phyloP scores from a whole-genome alignment of 2,329 filamentous ascomycete genomes.

The Diplodia scrobiculata region DNA sequence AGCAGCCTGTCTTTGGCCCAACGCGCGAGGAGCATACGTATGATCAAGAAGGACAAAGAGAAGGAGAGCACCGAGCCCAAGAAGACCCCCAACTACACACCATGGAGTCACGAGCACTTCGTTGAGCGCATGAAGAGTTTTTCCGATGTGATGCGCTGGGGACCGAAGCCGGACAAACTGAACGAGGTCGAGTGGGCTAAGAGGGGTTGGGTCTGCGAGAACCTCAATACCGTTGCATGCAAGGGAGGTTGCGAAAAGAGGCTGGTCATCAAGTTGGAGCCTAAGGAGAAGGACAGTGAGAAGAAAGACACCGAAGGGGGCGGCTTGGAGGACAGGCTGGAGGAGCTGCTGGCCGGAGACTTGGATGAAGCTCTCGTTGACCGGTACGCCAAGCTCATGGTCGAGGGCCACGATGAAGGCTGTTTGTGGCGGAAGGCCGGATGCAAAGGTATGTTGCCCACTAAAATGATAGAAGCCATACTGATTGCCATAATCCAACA shows the following conservation, averaged over 20 bases:
- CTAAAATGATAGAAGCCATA: background rate
- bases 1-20: constrained; percentile 27
- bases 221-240: constrained; percentile 75
- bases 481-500: constrained; percentile 35
- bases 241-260: constrained; percentile 78
- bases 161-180: constrained; percentile 82
- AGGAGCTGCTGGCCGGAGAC: constrained; percentile 65
- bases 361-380: constrained; percentile 68
- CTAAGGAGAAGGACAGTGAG: constrained; percentile 56
- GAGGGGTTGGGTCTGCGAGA: constrained; percentile 81
- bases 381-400: constrained; percentile 72
- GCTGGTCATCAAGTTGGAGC: constrained; percentile 72
- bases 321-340: constrained; percentile 45
- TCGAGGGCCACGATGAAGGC: constrained; percentile 73
- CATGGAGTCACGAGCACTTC: constrained; percentile 81
- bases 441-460: constrained; percentile 67
- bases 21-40: constrained; percentile 37
- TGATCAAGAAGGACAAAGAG: constrained; percentile 32
- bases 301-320: constrained; percentile 46
- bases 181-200: constrained; percentile 95
- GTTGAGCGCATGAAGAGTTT: constrained; percentile 81
- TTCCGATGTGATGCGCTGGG: constrained; percentile 88
- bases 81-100: constrained; percentile 71
- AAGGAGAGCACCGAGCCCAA: constrained; percentile 36
- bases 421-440: constrained; percentile 85